Base-by-base conservation (phyloP, 495 filamentous ascomycete species). In the Glarea lozoyensis region DNA sequence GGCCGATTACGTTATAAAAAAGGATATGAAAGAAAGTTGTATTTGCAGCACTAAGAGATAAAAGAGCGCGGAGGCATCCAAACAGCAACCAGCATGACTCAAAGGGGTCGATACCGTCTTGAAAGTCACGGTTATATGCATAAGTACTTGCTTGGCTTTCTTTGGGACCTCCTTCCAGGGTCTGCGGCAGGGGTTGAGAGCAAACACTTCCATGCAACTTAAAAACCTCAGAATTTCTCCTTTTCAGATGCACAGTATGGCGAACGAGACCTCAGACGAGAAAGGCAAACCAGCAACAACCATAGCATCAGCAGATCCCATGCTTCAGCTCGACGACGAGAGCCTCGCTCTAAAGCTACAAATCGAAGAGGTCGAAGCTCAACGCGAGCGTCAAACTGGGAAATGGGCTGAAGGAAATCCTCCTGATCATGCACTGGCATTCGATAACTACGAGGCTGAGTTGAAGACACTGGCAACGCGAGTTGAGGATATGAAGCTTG, bases 381-480 rank as follows among this genome's bases (percentile, higher is more conserved):
- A 37, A 21, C 48, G 37, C 25, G 46, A 52, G 49, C 46, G 33
- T 49, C 46, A 49, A 52, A 18, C 49, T 30, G 45, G 49, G 31
- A 52, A 45, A 45, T 49, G 34, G 49, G 27, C 46, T 41, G 46
- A 53, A 42, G 46, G 46, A 37, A 45, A 32, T 46, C 50, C 47
- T 50, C 47, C 35, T 20, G 46, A 53, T 20, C 40, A 21, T 50
- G 18, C 30, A 33, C 37, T 53, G 45, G 46, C 41, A 53, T 49
- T 50, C 35, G 46, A 53, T 45, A 36, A 53, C 43, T 53, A 49
- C 41, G 34, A 53, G 40, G 46, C 50, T 22, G 29, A 53, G 41
- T 23, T 53, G 27, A 46, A 50, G 46, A 45, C 49, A 37, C 35
- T 41, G 19, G 29, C 42, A 40, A 1, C 42, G 37, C 29, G 49